phyloP scores from a whole-genome alignment of 768 basidiomycete species.

The Macrocybe gigantea region DNA sequence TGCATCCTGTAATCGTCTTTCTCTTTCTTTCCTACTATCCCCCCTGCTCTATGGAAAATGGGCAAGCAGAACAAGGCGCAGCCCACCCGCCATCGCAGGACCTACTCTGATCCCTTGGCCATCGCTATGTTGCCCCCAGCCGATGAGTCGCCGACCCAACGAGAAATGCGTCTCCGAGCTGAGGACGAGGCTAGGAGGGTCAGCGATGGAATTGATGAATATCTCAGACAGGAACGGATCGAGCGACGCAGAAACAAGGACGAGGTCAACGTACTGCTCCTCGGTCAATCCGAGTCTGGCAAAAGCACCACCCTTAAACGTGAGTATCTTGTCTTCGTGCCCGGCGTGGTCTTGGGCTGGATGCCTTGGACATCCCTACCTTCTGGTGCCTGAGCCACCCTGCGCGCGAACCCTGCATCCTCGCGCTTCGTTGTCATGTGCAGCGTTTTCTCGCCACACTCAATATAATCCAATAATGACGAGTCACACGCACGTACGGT shows the following conservation, averaged over 20 bases:
- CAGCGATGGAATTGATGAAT: conserved; percentile 75
- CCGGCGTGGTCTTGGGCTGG: too few relatives aligned
- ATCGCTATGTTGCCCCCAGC: conserved; percentile 63
- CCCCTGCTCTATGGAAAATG: conserved; percentile 25
- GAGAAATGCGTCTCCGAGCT: conserved; percentile 55
- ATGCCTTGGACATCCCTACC: too few relatives aligned
- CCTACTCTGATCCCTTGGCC: conserved; percentile 65
- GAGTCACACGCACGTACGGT: conserved; percentile 10
- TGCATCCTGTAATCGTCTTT: conserved; percentile 10
- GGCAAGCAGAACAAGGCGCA: conserved; percentile 27
- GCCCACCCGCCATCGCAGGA: conserved; percentile 28
- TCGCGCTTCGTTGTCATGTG: conserved; percentile 1
- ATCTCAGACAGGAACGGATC: conserved; percentile 60
- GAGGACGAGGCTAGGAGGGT: conserved; percentile 70
- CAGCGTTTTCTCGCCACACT: conserved; percentile 9
- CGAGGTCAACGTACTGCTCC: conserved; percentile 70
- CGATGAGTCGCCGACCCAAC: conserved; percentile 64
- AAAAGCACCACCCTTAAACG: conserved; percentile 88
- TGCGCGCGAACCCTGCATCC: too few relatives aligned
- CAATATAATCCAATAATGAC: background rate
- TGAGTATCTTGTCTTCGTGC: conserved; percentile 37
- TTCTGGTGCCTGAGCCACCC: background rate
- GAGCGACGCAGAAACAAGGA: conserved; percentile 54
- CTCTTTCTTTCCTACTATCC: conserved; percentile 15
- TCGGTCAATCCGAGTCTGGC: conserved; percentile 87